phyloP scores from a whole-genome alignment of 1,284 basidiomycete species.

The Hypsizygus ulmarius region DNA sequence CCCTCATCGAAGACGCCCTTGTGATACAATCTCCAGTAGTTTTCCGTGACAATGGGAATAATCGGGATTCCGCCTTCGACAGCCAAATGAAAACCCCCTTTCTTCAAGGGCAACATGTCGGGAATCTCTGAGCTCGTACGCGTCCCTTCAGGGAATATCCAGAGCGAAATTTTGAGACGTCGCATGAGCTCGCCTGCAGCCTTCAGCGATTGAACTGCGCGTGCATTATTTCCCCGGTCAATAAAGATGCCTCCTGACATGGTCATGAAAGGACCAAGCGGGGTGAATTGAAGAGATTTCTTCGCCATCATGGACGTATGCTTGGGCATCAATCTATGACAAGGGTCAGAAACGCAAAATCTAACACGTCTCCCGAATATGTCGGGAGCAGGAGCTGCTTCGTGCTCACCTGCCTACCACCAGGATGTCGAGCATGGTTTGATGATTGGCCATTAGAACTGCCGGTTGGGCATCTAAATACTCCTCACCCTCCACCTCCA shows the following conservation, averaged over 20 bases:
- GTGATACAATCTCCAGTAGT: constrained; percentile 87
- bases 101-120: constrained; percentile 88
- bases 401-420: constrained; percentile 73
- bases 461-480: constrained; percentile 66
- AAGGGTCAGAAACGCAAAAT: background rate
- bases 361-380: background rate
- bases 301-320: constrained; percentile 92
- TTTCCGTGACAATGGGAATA: constrained; percentile 90
- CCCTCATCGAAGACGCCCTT: constrained; percentile 79
- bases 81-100: constrained; percentile 97
- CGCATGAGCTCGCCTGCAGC: constrained; percentile 86
- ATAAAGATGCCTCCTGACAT: constrained; percentile 94
- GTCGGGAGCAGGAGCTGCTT: background rate
- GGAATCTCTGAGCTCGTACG: constrained; percentile 69
- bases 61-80: constrained; percentile 88
- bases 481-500: constrained; percentile 87
- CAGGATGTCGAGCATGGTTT: constrained; percentile 88
- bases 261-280: constrained; percentile 91
- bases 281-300: constrained; percentile 84
- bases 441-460: constrained; percentile 90
- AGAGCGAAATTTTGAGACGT: constrained; percentile 69
- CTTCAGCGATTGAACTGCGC: constrained; percentile 76
- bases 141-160: constrained; percentile 94
- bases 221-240: constrained; percentile 79
- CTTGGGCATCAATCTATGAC: constrained; percentile 76